A percentile compares a stretch with the other conserved stretches of the same genome.
Evolutionary conservation across 2,329 filamentous ascomycete genomes (phyloP).

Genomic region (Sarocladiaceae sp.): DNA sequence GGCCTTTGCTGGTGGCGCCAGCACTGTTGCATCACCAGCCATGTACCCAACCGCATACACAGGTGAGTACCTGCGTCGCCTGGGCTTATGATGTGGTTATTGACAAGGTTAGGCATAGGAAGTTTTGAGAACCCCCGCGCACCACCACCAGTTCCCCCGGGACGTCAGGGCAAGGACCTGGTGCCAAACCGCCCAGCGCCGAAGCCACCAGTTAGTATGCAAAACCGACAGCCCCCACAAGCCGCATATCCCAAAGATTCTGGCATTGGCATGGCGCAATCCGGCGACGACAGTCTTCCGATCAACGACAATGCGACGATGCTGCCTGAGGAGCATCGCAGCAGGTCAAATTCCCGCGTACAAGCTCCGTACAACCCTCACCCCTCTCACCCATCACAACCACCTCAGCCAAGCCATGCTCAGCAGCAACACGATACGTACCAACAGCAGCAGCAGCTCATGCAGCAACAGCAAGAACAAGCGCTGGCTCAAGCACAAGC

Average conservation of each 20-base stretch:
- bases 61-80: too few species aligned
- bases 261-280: slow-evolving; percentile 53
- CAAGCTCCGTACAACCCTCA: slow-evolving; percentile 43
- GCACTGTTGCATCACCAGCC: slow-evolving; percentile 42
- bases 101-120: slow-evolving; percentile 51
- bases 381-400: slow-evolving; percentile 24
- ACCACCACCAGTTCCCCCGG: slow-evolving; percentile 74
- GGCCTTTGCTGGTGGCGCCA: slow-evolving; percentile 35
- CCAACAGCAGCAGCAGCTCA: slow-evolving; percentile 47
- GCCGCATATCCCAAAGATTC: slow-evolving; percentile 52
- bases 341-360: slow-evolving; percentile 61
- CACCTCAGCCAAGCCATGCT: slow-evolving; percentile 1
- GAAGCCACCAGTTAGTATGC: slow-evolving; percentile 66
- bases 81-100: too few species aligned
- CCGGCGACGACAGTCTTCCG: slow-evolving; percentile 45
- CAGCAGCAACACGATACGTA: slow-evolving; percentile 6
- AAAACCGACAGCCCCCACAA: slow-evolving; percentile 45
- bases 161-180: slow-evolving; percentile 42
- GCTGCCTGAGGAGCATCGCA: slow-evolving; percentile 61
- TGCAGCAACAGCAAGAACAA: slow-evolving; percentile 82
- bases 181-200: slow-evolving; percentile 82
- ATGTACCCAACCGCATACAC: slow-evolving; percentile 50
- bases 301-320: slow-evolving; percentile 50
- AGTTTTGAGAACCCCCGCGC: slow-evolving; percentile 97
- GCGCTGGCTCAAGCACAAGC: slow-evolving; percentile 75